These are phyloP conservation scores for Hypomontagnella monticulosa DNA, from an alignment of 495 filamentous ascomycete genomes.

Conservation along the genomic window DNA sequence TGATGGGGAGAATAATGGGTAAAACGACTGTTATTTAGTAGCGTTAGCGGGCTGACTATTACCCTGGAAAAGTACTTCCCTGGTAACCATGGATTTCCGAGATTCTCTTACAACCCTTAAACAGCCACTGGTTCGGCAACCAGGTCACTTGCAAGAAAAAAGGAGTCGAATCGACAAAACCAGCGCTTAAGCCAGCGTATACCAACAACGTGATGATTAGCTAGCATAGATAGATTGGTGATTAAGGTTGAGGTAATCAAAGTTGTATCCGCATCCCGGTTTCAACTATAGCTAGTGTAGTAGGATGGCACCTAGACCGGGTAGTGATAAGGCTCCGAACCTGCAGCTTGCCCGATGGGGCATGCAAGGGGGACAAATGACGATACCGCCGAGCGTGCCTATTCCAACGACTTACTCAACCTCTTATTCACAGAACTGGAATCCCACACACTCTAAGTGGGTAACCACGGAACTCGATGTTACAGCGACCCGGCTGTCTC, in stretches of 20 bases:
- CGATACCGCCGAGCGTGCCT: slow-evolving; percentile 22
- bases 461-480: slow-evolving; percentile 33
- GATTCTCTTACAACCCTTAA: too few relatives aligned
- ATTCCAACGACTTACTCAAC: slow-evolving; percentile 26
- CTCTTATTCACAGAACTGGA: background rate
- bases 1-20: slow-evolving; percentile 32
- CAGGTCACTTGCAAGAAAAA: background rate
- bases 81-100: too few relatives aligned
- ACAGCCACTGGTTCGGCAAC: slow-evolving; percentile 7
- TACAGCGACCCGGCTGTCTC: slow-evolving; percentile 19
- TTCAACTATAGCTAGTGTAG: slow-evolving; percentile 36
- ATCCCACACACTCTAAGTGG: slow-evolving; percentile 30
- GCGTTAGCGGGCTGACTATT: background rate
- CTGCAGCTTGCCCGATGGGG: slow-evolving; percentile 37
- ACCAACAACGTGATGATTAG: background rate
- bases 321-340: slow-evolving; percentile 34
- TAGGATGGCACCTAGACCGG: slow-evolving; percentile 27
- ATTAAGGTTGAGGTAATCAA: slow-evolving; percentile 34
- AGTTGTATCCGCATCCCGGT: slow-evolving; percentile 30
- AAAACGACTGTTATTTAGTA: slow-evolving; percentile 31
- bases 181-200: slow-evolving; percentile 9
- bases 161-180: background rate
- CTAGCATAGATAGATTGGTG: slow-evolving; percentile 15
- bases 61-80: too few relatives aligned
- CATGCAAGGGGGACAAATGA: slow-evolving; percentile 30